Base-by-base conservation (phyloP, 495 filamentous ascomycete genomes). In the Cudoniella acicularis region DNA sequence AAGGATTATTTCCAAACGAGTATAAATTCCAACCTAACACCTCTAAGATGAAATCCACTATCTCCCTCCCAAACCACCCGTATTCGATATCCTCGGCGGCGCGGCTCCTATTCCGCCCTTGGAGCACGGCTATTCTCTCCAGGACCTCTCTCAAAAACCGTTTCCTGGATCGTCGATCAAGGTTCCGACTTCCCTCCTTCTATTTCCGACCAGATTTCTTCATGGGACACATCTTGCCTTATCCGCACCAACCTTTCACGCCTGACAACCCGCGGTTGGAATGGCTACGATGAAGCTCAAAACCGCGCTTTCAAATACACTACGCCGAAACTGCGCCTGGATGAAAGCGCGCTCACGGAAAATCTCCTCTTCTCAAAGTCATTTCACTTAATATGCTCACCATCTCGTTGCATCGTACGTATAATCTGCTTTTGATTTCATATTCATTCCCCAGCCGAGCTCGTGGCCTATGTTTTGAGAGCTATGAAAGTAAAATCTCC, bases 91-190 rank as follows among this genome's bases (percentile, higher is more conserved):
- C 43, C 75, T 94, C 20, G 94, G 94, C 25, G 94, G 94, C 8
- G 94, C 87, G 94, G 91, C 13, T 78, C 91, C 16, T 98, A 90
- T 70, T 85, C 88, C 1, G 88, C 92, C 11, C 74, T 98, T 18
- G 94, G 94, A 11, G 94, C 94, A 3, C 90, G 94, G 42, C 75
- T 98, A 36, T 89, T 96, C 69, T 88, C 88, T 1, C 84, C 85
- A 3, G 79, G 84, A 13, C 64, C 72, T 13, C 69, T 64, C 45
- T 82, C 86, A 43, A 65, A 61, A 9, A 72, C 77, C 1, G 82
- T 96, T 21, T 92, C 90, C 59, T 96, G 92, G 91, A 88, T 97
- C 57, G 84, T 98, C 27, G 94, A 98, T 72, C 80, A 82, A 58
- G 94, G 94, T 45, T 83, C 80, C 20, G 94, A 98, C 73, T 96